Evolutionary conservation across 148 eudicot genomes (phyloP).

Genomic region (Gaultheria prostrata): DNA sequence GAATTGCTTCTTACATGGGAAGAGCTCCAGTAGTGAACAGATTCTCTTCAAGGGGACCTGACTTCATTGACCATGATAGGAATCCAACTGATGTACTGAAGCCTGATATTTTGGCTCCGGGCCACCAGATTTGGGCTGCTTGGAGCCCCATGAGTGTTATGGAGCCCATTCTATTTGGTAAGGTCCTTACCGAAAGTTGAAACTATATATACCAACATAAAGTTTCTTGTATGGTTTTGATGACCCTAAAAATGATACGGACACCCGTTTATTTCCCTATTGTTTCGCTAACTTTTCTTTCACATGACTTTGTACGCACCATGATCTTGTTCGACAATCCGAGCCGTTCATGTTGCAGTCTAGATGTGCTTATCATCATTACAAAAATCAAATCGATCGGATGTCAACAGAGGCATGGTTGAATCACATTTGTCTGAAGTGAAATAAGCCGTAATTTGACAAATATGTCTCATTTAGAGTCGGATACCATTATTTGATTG

Average conservation of each 20-base stretch:
- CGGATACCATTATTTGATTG: too few relatives aligned
- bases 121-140: slow-evolving; percentile 97
- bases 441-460: neutral
- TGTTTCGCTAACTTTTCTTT: too few relatives aligned
- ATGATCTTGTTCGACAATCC: neutral
- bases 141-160: slow-evolving; percentile 86
- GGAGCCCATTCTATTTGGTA: slow-evolving; percentile 71
- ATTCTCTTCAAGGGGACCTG: slow-evolving; percentile 92
- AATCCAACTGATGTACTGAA: slow-evolving; percentile 72
- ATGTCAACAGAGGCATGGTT: neutral
- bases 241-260: too few relatives aligned
- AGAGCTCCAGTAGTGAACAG: slow-evolving; percentile 74
- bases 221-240: too few relatives aligned
- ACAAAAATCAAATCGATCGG: too few relatives aligned
- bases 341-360: neutral
- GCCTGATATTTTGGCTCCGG: slow-evolving; percentile 90
- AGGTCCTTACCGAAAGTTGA: neutral
- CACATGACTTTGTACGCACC: neutral
- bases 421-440: too few relatives aligned
- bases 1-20: slow-evolving; percentile 57
- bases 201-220: too few relatives aligned
- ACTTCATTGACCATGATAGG: slow-evolving; percentile 49
- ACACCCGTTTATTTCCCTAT: too few relatives aligned
- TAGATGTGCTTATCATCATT: neutral
- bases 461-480: too few relatives aligned